Base-by-base conservation (phyloP, 768 basidiomycete species). In the Fomitopsis pulvina region DNA sequence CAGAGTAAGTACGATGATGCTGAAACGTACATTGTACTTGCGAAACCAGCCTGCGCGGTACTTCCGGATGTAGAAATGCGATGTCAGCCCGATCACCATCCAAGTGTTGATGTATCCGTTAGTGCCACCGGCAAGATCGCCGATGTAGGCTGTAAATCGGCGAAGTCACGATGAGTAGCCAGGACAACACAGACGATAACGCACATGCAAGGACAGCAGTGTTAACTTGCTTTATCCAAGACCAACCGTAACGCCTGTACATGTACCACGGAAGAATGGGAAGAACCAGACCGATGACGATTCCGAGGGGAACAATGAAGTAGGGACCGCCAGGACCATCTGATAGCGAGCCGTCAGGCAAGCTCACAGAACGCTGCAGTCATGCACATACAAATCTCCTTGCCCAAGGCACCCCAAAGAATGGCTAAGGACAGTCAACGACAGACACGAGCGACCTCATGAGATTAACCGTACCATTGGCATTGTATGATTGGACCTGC, bases 401-500 rank as follows among this genome's bases (percentile, higher is more conserved):
- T 46, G 25, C 45, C 45, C 25, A 46, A 21, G 11, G 45, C 45
- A 34, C 45, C 45, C 45, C 45, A 46, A n/a, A 46, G 45, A 11
- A 46, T 34, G 3, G 45, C 45, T 46, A n/a, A n/a, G 16, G 7
- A n/a, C n/a, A 26, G 11, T 28, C 18, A 34, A 26, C 16, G 14
- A 44, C 25, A 18, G 24, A 9, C 20, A 14, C 22, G 22, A 44
- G 20, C 21, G 4, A 21, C 4, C 6, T 9, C 12, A 22, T 41
- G 16, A 22, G 12, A 21, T 9, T 26, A 21, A 10, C 11, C 20
- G 42, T 24, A 46, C 45, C 78, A 52, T 76, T 71, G 43, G 68
- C 70, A 61, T 79, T 78, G 60, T 72, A 77, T 4, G 66, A 63
- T 70, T 75, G 62, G 34, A 73, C 68, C 57, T 77, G 73, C 57